Percentiles rank a stretch among this genome's conserved stretches.
Evolutionary conservation across 495 filamentous ascomycete genomes (phyloP).

Genomic region (Trichoderma gamsii): DNA sequence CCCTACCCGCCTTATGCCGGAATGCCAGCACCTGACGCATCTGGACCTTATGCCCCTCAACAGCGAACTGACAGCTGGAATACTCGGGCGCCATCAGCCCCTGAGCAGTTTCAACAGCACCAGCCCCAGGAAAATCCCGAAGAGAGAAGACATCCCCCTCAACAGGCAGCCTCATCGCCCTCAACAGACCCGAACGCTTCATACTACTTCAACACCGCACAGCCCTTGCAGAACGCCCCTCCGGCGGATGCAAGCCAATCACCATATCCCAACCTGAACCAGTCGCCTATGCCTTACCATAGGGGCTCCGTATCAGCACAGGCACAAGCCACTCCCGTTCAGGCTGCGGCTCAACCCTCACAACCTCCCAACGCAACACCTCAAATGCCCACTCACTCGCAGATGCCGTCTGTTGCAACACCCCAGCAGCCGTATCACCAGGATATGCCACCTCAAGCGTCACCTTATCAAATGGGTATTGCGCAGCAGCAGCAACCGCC

Average conservation of each 20-base stretch:
- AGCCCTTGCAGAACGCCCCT: constrained; percentile 29
- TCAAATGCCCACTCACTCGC: constrained; percentile 19
- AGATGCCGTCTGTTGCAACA: constrained; percentile 19
- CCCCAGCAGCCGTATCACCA: constrained; percentile 20
- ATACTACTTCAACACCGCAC: constrained; percentile 43
- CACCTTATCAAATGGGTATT: constrained; percentile 14
- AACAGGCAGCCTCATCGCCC: constrained; percentile 26
- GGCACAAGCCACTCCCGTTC: constrained; percentile 31
- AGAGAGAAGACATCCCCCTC: constrained; percentile 24
- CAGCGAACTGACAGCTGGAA: constrained; percentile 41
- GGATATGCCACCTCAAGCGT: constrained; percentile 25
- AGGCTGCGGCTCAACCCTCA: constrained; percentile 38
- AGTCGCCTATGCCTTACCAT: constrained; percentile 34
- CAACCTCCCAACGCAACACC: constrained; percentile 25
- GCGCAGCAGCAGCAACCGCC: constrained; percentile 29
- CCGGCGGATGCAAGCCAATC: constrained; percentile 33
- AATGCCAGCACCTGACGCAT: constrained; percentile 15
- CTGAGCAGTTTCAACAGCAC: constrained; percentile 30
- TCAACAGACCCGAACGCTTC: constrained; percentile 40
- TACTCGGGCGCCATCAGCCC: constrained; percentile 25
- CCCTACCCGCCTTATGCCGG: constrained; percentile 7
- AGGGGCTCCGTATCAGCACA: constrained; percentile 27
- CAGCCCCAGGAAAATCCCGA: constrained; percentile 28
- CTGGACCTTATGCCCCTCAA: constrained; percentile 43
- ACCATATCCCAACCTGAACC: constrained; percentile 41